These are phyloP conservation scores for Davidsoniella eucalypti DNA, from an alignment of 2,329 filamentous ascomycete species.

Conservation along the genomic window DNA sequence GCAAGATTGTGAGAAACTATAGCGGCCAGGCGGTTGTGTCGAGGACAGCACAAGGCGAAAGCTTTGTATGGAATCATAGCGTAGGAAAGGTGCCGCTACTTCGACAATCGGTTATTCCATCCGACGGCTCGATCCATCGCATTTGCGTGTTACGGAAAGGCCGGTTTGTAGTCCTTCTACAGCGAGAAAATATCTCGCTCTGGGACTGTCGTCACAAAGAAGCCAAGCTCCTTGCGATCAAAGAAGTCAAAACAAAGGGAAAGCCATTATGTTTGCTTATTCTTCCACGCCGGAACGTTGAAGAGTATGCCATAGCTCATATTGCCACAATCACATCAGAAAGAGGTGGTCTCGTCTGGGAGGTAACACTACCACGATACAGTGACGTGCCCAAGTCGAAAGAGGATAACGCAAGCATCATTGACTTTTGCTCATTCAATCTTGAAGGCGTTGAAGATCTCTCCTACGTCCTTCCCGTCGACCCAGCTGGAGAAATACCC, in stretches of 20 bases:
- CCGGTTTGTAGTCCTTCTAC: constrained; percentile 65
- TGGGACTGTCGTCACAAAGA: constrained; percentile 57
- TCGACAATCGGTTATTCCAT: constrained; percentile 51
- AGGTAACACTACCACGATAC: constrained; percentile 45
- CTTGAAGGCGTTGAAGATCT: constrained; percentile 43
- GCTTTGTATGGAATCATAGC: constrained; percentile 66
- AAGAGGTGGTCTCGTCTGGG: constrained; percentile 68
- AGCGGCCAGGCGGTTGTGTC: constrained; percentile 69
- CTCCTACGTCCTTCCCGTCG: constrained; percentile 60
- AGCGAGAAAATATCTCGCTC: constrained; percentile 51
- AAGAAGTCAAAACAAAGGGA: constrained; percentile 30
- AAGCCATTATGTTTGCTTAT: constrained; percentile 68
- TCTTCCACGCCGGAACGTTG: constrained; percentile 45
- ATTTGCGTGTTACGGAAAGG: constrained; percentile 65
- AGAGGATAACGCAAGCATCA: constrained; percentile 22
- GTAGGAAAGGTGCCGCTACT: constrained; percentile 21
- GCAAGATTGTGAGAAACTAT: constrained; percentile 75
- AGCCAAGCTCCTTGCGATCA: constrained; percentile 42
- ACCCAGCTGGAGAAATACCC: constrained; percentile 62
- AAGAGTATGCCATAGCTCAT: constrained; percentile 43
- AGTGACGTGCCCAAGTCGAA: constrained; percentile 14
- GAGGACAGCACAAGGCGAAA: constrained; percentile 60
- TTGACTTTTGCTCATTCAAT: constrained; percentile 55
- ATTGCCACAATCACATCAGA: constrained; percentile 71
- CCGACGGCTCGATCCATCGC: constrained; percentile 57